A percentile compares a stretch with the other conserved stretches of the same genome.
Conservation (phyloP, 768 basidiomycete genomes). For the Mycena capillaripes region DNA sequence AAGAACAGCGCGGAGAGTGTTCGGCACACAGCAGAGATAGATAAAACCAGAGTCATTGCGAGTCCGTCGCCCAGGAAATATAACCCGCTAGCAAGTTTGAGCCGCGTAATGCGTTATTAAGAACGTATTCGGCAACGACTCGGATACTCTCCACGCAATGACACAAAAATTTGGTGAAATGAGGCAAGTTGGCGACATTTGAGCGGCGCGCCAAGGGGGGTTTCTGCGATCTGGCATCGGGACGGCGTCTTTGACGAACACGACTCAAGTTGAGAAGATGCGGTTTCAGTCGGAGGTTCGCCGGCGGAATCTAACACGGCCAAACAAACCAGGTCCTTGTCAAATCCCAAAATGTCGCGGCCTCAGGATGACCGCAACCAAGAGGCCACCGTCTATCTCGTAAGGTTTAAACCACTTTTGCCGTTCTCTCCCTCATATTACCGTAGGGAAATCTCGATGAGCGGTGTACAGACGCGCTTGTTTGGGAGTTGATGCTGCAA, state of each 20-base stretch:
- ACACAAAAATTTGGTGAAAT: background rate
- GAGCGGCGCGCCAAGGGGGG: background rate
- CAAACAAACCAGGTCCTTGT: slow-evolving; percentile 14
- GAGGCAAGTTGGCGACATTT: background rate
- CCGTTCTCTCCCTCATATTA: slow-evolving; percentile 22
- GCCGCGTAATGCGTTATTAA: background rate
- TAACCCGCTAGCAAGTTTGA: background rate
- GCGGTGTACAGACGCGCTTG: slow-evolving; percentile 90
- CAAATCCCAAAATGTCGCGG: slow-evolving; percentile 63
- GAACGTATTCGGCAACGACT: too few species aligned
- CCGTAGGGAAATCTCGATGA: slow-evolving; percentile 96
- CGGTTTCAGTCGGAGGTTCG: background rate
- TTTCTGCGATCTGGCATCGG: background rate
- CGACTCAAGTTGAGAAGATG: background rate
- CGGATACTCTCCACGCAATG: too few species aligned
- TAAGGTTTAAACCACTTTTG: slow-evolving; percentile 44
- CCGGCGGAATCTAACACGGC: background rate
- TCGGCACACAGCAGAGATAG: background rate
- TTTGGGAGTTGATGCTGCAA: slow-evolving; percentile 99
- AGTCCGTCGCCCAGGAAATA: background rate
- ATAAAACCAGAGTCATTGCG: background rate
- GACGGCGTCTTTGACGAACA: background rate
- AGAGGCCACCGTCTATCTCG: slow-evolving; percentile 92
- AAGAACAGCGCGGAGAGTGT: background rate
- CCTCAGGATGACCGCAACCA: slow-evolving; percentile 93